Base-by-base conservation (phyloP, 75 land plant species). In the Selaginella tamariscina region DNA sequence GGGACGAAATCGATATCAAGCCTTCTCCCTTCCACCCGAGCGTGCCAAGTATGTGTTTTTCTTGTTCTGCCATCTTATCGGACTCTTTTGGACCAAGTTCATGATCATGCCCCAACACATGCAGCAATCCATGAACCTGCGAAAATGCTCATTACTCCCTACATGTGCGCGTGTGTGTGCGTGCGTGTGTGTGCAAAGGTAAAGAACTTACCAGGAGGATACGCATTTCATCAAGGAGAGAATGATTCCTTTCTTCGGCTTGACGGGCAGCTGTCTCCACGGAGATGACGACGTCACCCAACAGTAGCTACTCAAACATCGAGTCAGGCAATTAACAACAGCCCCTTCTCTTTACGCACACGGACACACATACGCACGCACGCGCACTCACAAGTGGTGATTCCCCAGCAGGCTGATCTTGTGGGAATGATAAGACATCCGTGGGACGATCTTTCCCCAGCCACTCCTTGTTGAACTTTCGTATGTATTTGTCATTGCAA, bases 11-110 rank as follows among this genome's bases (percentile, higher is more conserved):
- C 56, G 74, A 68, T 32, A 85, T 95, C 30, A 89, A 66, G 0
- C 88, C 98, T 75, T 83, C 87, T 13, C 85, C 85, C 65, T 80
- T 83, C 99, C 99, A 95, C 18, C 87, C 96, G 70, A 95, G 91
- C 63, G 75, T 75, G 24, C 74, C 77, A 64, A 95, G 70, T 71
- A 95, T 82, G 44, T 77, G 76, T 30, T 71, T 81, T 73, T 95
- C 96, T 62, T 82, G 84, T 56, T 83, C 82, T 62, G 89, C 96
- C 96, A 90, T 90, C 76, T 90, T 91, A 56, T 24, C 70, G 64
- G 84, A 82, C 67, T 87, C 91, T 66, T 87, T 86, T 2, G 77
- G 79, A 69, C 96, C 86, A 49, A 80, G 54, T 70, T 95, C 92
- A 68, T 87, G 85, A 71, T 95, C 91, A 77, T 87, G 89, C 15